phyloP scores from a whole-genome alignment of 805 yeast genomes.

The Ogataea wickerhamii region DNA sequence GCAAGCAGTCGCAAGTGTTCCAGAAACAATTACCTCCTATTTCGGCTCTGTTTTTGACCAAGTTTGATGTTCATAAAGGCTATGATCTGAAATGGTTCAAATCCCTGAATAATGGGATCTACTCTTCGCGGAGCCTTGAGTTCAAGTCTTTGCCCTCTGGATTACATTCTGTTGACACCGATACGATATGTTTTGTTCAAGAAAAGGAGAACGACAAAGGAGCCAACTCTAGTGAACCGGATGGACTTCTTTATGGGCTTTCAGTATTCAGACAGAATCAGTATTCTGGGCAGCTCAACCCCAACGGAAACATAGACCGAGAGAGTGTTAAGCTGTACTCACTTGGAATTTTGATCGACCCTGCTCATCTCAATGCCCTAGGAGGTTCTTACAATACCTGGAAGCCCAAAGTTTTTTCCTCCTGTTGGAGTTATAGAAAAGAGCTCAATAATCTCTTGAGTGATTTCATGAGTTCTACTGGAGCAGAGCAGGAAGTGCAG shows the following conservation, averaged over 20 bases:
- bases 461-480: slow-evolving; percentile 25
- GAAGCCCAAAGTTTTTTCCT: slow-evolving; percentile 39
- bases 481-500: slow-evolving; percentile 15
- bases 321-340: slow-evolving; percentile 57
- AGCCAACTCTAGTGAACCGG: slow-evolving; percentile 8
- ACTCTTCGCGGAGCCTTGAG: slow-evolving; percentile 46
- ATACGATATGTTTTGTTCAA: slow-evolving; percentile 51
- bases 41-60: slow-evolving; percentile 44
- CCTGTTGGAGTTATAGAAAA: slow-evolving; percentile 43
- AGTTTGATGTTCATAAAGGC: slow-evolving; percentile 52
- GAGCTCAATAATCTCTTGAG: slow-evolving; percentile 31
- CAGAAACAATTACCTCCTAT: slow-evolving; percentile 28
- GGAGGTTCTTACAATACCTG: slow-evolving; percentile 25
- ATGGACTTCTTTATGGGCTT: slow-evolving; percentile 41
- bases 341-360: slow-evolving; percentile 56
- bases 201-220: slow-evolving; percentile 20
- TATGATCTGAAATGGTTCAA: slow-evolving; percentile 45
- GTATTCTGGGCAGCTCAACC: slow-evolving; percentile 10
- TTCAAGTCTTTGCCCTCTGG: slow-evolving; percentile 70
- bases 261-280: slow-evolving; percentile 47
- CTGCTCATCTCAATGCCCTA: slow-evolving; percentile 22
- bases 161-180: slow-evolving; percentile 48
- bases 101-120: slow-evolving; percentile 22
- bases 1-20: no score
- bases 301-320: slow-evolving; percentile 32